Base-by-base conservation (phyloP, 805 yeast species). In the Wickerhamomyces bisporus region DNA sequence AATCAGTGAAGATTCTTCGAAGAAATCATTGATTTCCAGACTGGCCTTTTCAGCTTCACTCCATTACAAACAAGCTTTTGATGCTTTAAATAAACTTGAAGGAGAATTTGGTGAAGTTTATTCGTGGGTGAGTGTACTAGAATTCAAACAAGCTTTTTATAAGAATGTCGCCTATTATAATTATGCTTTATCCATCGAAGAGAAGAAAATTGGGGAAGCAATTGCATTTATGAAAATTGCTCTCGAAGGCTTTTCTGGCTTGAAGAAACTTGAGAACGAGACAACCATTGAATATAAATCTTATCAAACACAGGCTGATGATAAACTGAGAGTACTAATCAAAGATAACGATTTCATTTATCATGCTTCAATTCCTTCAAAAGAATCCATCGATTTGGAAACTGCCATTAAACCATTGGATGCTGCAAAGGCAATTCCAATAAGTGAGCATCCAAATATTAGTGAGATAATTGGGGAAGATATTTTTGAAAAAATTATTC, bases 271-370 rank as follows among this genome's bases (percentile, higher is more conserved):
- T 42, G 48, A 62, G 58, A 39, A 62, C 52, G 45, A 51, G n/a
- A 60, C 63, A 2, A 55, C 42, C 8, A 59, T 48, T 23, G 69
- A 66, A 35, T 53, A 53, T 26, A 60, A 58, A 16, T 43, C 50
- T 2, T 53, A 61, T 29, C 56, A 60, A 28, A 55, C 61, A 3
- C 39, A 60, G 4, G 44, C 58, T 5, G 70, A 66, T 14, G 60
- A 58, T 13, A 65, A 69, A 34, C 44, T 65, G 12, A 57, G 57
- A 20, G 49, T 58, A 3, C 49, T 86, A 48, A 78, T 73, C 19
- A 87, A 84, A 48, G 98, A 91, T 54, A 91, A 91, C 53, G 97
- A 91, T 55, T 81, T 78, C 50, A 86, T 91, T 26, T 91, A 86
- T 55, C 95, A 93, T 59, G 91, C 83, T 16, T 51, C 68, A 1